A percentile compares a stretch with the other conserved stretches of the same genome.
Conservation (phyloP, 352 stramenopile species). For the Phytophthora pluvialis region DNA sequence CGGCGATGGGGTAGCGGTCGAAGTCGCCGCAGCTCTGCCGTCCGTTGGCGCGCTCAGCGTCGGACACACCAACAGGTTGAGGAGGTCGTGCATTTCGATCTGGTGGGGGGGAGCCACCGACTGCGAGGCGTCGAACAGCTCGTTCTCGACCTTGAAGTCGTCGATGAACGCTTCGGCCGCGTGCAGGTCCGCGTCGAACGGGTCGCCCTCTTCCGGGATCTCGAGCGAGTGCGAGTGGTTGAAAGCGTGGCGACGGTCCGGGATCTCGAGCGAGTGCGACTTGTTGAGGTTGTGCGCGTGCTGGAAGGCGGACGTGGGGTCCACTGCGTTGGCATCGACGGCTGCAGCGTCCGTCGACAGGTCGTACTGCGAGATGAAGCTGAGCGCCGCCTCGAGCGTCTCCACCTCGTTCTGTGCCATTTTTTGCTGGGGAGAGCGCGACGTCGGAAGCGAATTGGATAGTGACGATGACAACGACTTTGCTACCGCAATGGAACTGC, state of each 20-base stretch:
- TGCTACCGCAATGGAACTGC: too few relatives aligned
- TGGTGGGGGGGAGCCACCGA: background rate
- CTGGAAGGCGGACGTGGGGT: constrained; percentile 27
- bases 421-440: background rate
- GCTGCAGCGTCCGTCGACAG: background rate
- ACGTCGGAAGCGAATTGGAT: constrained; percentile 17
- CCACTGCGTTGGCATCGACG: background rate
- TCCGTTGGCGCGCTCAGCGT: background rate
- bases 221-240: constrained; percentile 27
- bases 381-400: constrained; percentile 31
- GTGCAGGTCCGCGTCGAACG: constrained; percentile 20
- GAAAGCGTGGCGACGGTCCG: constrained; percentile 9
- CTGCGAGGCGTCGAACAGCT: constrained; percentile 15
- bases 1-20: background rate
- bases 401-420: constrained; percentile 32
- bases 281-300: constrained; percentile 25
- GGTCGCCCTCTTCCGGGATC: constrained; percentile 7
- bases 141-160: constrained; percentile 23
- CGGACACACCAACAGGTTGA: constrained; percentile 5
- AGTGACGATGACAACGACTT: constrained; percentile 7
- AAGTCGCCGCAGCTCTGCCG: background rate
- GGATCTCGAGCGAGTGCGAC: constrained; percentile 32
- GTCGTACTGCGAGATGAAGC: constrained; percentile 36
- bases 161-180: constrained; percentile 22
- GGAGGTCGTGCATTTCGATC: constrained; percentile 1